Evolutionary conservation across 768 basidiomycete genomes (phyloP).

Genomic region (Leccinum boreale): DNA sequence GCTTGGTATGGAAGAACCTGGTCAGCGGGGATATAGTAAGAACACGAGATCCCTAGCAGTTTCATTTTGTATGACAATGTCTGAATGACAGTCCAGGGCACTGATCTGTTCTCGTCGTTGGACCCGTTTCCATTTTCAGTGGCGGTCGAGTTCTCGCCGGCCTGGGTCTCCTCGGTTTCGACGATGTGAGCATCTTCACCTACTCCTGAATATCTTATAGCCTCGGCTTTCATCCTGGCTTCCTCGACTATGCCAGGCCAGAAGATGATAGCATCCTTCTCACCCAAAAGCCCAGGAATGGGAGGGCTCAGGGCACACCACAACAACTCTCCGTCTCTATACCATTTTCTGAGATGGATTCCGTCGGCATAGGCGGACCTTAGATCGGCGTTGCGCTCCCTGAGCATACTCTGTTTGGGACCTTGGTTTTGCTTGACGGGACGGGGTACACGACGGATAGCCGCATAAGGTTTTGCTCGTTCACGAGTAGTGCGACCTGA

Average conservation of each 20-base stretch:
- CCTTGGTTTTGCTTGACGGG: constrained; percentile 32
- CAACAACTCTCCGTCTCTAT: constrained; percentile 65
- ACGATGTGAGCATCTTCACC: neutral
- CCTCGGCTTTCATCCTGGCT: constrained; percentile 44
- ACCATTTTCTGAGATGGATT: constrained; percentile 53
- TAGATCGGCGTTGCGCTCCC: constrained; percentile 64
- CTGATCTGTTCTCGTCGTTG: constrained; percentile 15
- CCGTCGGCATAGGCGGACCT: constrained; percentile 50
- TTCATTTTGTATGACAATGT: constrained; percentile 64
- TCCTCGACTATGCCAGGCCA: constrained; percentile 77
- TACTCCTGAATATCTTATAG: constrained; percentile 31
- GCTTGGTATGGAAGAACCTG: constrained; percentile 76
- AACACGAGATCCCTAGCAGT: constrained; percentile 55
- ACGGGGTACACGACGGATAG: constrained; percentile 37
- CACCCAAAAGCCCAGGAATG: constrained; percentile 39
- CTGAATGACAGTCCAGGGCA: constrained; percentile 61
- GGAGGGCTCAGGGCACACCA: constrained; percentile 61
- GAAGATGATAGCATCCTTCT: constrained; percentile 50
- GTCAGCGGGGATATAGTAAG: constrained; percentile 48
- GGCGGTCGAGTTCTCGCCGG: neutral
- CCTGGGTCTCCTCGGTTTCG: constrained; percentile 9
- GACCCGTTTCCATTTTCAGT: constrained; percentile 9
- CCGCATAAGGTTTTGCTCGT: constrained; percentile 37
- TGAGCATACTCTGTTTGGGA: constrained; percentile 49
- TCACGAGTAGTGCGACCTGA: constrained; percentile 16